phyloP scores from a whole-genome alignment of 2,329 filamentous ascomycete species.

The Penicillium fuscoglaucum region DNA sequence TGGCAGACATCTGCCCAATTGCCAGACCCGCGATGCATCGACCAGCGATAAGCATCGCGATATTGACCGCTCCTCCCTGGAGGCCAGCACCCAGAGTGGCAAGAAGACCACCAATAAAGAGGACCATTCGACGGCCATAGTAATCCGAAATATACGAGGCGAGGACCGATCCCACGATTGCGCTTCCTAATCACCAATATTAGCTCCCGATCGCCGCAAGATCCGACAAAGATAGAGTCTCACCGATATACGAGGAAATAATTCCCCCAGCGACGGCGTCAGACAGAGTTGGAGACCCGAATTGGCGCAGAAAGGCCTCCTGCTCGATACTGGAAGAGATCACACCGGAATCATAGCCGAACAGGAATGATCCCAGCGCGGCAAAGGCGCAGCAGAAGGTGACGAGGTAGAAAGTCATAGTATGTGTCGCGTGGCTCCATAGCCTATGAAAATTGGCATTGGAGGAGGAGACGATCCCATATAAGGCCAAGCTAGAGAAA shows the following conservation, averaged over 20 bases:
- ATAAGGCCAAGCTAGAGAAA: conserved; percentile 1
- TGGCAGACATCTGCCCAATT: conserved; percentile 51
- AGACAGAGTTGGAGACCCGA: conserved; percentile 30
- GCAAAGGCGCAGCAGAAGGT: conserved; percentile 45
- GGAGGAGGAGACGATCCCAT: conserved; percentile 2
- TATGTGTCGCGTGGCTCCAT: conserved; percentile 17
- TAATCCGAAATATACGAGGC: conserved; percentile 37
- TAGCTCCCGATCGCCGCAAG: conserved; percentile 11
- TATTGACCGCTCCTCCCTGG: conserved; percentile 38
- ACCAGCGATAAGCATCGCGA: conserved; percentile 52
- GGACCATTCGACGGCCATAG: conserved; percentile 35
- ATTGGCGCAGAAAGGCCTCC: conserved; percentile 33
- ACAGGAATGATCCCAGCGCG: conserved; percentile 50
- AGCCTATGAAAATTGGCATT: not conserved
- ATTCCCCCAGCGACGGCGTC: conserved; percentile 41
- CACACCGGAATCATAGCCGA: conserved; percentile 50
- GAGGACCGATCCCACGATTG: conserved; percentile 39
- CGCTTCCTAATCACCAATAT: conserved; percentile 33
- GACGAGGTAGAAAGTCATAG: conserved; percentile 34
- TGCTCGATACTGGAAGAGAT: conserved; percentile 41
- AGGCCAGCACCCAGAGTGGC: conserved; percentile 37
- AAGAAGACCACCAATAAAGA: conserved; percentile 38
- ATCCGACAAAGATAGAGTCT: not conserved
- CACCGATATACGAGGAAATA: conserved; percentile 42
- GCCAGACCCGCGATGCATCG: conserved; percentile 53